Conservation (phyloP, 2,329 filamentous ascomycete species). For the Colletotrichum tabaci region DNA sequence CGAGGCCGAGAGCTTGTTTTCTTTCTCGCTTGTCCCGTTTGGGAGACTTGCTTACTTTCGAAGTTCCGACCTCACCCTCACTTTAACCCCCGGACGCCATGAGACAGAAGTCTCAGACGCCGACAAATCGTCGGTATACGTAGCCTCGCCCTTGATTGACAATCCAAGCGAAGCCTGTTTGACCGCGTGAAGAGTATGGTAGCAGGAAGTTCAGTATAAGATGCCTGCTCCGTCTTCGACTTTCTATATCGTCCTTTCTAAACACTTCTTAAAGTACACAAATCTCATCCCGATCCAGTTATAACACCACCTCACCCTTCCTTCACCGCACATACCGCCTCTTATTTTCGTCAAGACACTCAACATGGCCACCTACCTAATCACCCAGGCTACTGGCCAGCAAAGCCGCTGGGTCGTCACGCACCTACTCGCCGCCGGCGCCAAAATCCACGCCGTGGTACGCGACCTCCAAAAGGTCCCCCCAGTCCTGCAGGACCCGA, state of each 20-base stretch:
- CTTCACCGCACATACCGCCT: background rate
- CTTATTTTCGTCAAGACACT: background rate
- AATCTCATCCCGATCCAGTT: background rate
- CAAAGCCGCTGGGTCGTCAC: conserved; percentile 51
- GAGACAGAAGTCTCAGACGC: too few species aligned
- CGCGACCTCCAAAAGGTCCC: conserved; percentile 52
- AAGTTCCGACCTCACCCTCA: too few species aligned
- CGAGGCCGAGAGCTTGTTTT: conserved; percentile 13
- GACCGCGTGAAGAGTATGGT: too few species aligned
- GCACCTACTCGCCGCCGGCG: conserved; percentile 52
- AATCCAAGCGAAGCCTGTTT: too few species aligned
- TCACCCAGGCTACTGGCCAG: conserved; percentile 54
- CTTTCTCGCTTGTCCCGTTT: conserved; percentile 4
- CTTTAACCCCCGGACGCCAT: too few species aligned
- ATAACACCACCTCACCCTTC: background rate
- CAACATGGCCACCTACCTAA: conserved; percentile 52
- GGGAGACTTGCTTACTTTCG: conserved; percentile 1
- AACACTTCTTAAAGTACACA: background rate
- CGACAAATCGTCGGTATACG: too few species aligned
- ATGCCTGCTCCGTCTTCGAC: too few species aligned
- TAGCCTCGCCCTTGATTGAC: too few species aligned
- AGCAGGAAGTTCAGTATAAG: too few species aligned
- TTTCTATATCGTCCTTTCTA: too few species aligned
- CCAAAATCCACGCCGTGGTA: conserved; percentile 54
- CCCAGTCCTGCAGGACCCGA: conserved; percentile 44